These are phyloP conservation scores for Xylaria sp. DNA, from an alignment of 2,329 filamentous ascomycete genomes.

Conservation along the genomic window DNA sequence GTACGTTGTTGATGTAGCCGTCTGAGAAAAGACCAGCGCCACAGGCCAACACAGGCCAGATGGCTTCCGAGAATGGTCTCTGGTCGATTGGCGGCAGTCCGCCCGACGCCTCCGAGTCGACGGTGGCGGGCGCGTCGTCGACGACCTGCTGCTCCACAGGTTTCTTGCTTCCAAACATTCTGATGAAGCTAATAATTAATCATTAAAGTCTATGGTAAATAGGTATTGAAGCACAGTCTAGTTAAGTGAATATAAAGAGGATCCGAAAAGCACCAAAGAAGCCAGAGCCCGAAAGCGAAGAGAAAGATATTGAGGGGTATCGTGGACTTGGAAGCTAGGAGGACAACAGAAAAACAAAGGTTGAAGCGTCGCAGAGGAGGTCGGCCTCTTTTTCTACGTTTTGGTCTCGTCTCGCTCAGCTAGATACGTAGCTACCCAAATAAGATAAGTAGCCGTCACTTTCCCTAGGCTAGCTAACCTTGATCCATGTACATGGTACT, in stretches of 20 bases:
- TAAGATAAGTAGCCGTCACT: background rate
- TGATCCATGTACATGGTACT: background rate
- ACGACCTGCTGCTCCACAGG: constrained; percentile 35
- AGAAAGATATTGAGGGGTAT: background rate
- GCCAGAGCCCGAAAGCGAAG: background rate
- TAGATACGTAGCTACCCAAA: constrained; percentile 8
- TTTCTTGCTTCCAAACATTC: constrained; percentile 45
- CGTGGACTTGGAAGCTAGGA: background rate
- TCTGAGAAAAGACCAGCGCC: constrained; percentile 92
- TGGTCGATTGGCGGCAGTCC: constrained; percentile 42
- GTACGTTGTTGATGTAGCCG: constrained; percentile 88
- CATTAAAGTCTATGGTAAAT: constrained; percentile 1
- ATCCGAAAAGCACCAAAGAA: background rate
- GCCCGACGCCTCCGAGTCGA: constrained; percentile 37
- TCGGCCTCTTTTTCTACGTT: constrained; percentile 1
- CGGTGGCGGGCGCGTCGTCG: constrained; percentile 25
- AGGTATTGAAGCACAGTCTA: background rate
- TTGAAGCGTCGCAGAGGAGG: constrained; percentile 6
- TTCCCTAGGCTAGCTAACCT: background rate
- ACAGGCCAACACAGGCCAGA: constrained; percentile 82
- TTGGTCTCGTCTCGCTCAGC: background rate
- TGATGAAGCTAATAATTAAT: constrained; percentile 10
- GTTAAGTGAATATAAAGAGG: background rate
- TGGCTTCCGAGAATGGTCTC: constrained; percentile 49
- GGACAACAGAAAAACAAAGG: background rate